Evolutionary conservation across 768 basidiomycete genomes (phyloP).

Genomic region (Leccinum ochraceum): DNA sequence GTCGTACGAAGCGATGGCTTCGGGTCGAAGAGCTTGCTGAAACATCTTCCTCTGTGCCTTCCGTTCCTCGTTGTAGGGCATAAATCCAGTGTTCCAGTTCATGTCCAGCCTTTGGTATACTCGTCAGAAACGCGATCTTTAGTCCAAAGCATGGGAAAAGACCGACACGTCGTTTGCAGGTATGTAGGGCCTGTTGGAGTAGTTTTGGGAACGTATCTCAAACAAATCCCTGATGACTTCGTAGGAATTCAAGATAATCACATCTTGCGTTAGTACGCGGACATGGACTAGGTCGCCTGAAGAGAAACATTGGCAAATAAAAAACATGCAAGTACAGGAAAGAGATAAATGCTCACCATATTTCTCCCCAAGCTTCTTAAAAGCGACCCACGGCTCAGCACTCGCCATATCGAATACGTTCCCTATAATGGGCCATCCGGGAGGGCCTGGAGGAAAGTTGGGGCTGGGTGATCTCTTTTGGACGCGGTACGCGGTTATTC

Average conservation of each 20-base stretch:
- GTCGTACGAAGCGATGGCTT: background rate
- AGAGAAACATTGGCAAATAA: background rate
- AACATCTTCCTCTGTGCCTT: slow-evolving; percentile 4
- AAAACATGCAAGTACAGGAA: background rate
- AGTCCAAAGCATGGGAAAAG: background rate
- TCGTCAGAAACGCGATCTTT: background rate
- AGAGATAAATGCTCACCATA: background rate
- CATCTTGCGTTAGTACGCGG: slow-evolving; percentile 11
- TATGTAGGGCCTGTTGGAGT: slow-evolving; percentile 9
- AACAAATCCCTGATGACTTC: slow-evolving; percentile 10
- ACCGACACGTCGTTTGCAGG: slow-evolving; percentile 7
- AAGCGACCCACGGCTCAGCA: slow-evolving; percentile 3
- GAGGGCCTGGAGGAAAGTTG: slow-evolving; percentile 7
- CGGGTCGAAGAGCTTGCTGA: slow-evolving; percentile 6
- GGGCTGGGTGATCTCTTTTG: slow-evolving; percentile 3
- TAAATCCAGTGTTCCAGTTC: slow-evolving; percentile 7
- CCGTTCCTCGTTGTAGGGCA: slow-evolving; percentile 9
- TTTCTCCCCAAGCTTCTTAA: slow-evolving; percentile 6
- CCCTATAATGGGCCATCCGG: slow-evolving; percentile 8
- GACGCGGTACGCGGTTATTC: background rate
- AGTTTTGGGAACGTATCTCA: slow-evolving; percentile 7
- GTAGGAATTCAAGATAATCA: slow-evolving; percentile 13
- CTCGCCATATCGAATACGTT: slow-evolving; percentile 11
- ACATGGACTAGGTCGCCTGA: slow-evolving; percentile 10
- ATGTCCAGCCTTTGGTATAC: slow-evolving; percentile 3